Evolutionary conservation across 495 filamentous ascomycete genomes (phyloP).

Genomic region (Lindgomyces ingoldianus): DNA sequence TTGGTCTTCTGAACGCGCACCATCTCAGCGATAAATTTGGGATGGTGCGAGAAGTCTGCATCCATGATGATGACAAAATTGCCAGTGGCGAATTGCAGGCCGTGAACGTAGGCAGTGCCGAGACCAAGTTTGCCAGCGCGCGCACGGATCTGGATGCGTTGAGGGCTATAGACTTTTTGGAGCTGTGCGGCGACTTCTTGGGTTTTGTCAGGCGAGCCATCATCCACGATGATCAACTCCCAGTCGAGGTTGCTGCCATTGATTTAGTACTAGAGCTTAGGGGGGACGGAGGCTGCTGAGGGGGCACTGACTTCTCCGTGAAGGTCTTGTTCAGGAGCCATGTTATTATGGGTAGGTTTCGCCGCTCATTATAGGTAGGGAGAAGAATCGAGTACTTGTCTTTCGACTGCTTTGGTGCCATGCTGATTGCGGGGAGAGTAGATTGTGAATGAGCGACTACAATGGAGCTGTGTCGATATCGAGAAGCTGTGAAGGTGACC

Average conservation of each 20-base stretch:
- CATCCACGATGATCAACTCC: slow-evolving; percentile 97
- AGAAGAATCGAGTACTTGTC: slow-evolving; percentile 96
- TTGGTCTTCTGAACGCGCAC: slow-evolving; percentile 66
- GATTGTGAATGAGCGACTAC: slow-evolving; percentile 15
- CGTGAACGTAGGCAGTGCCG: slow-evolving; percentile 95
- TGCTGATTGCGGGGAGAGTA: background rate
- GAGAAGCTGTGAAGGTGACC: background rate
- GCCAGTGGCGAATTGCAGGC: slow-evolving; percentile 79
- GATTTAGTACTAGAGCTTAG: background rate
- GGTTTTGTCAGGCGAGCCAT: slow-evolving; percentile 94
- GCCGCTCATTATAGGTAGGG: slow-evolving; percentile 97
- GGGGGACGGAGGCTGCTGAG: background rate
- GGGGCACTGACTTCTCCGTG: slow-evolving; percentile 64
- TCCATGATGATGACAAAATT: slow-evolving; percentile 99
- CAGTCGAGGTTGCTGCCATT: slow-evolving; percentile 79
- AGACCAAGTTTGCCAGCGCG: slow-evolving; percentile 94
- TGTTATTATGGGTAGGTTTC: slow-evolving; percentile 91
- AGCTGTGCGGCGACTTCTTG: slow-evolving; percentile 87
- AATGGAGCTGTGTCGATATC: background rate
- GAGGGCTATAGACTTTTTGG: slow-evolving; percentile 71
- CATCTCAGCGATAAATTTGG: slow-evolving; percentile 92
- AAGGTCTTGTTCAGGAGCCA: slow-evolving; percentile 93
- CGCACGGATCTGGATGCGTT: slow-evolving; percentile 78
- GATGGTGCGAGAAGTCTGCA: slow-evolving; percentile 98
- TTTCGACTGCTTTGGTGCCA: slow-evolving; percentile 49